Base-by-base conservation (phyloP, 2,329 filamentous ascomycete species). In the Aphanoascus verrucosus region DNA sequence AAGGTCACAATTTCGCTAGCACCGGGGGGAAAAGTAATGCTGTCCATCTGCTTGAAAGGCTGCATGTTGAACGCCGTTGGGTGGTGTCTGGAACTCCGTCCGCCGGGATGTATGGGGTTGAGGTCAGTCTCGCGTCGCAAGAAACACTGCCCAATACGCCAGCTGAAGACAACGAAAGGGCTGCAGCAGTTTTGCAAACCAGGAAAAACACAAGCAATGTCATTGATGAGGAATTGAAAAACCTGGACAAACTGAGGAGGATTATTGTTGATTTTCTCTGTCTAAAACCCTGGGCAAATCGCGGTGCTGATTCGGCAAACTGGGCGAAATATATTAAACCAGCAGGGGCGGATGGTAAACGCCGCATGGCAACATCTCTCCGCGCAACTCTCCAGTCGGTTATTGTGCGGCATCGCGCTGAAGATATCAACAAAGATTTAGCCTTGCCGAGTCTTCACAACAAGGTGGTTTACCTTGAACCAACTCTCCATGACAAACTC, bases 71-170 rank as follows among this genome's bases (percentile, higher is more conserved):
- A 45, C 80, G 87, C 15, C 81, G 86, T 8, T 96, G 91, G 91
- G 81, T 94, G 3, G 85, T 95, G 0, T 94, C 87, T 0, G 91
- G 91, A 53, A 97, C 91, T 0, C 91, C 91, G 1, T 88, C 89
- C 0, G 84, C 83, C 57, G 87, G 89, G 8, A 72, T 96, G 0
- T 87, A 88, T 53, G 88, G 90, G 0, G 77, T 88, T 0, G 82
- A 88, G 57, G 73, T 83, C 11, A 79, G 79, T 53, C 64, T 81
- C 23, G 71, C 74, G 1, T 69, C 68, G 1, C 64, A 69, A 54
- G 68, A 73, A 54, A 72, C 37, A 32, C 52, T 28, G n/a, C 23
- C 23, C 9, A 28, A 17, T 28, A 15, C n/a, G 3, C 11, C 20
- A 7, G 23, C 19, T 3, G 42, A 52, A n/a, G 38, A 46, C 14